Evolutionary conservation across 106 monocot genomes (phyloP).

Genomic region (Alisma plantagoaquatica): DNA sequence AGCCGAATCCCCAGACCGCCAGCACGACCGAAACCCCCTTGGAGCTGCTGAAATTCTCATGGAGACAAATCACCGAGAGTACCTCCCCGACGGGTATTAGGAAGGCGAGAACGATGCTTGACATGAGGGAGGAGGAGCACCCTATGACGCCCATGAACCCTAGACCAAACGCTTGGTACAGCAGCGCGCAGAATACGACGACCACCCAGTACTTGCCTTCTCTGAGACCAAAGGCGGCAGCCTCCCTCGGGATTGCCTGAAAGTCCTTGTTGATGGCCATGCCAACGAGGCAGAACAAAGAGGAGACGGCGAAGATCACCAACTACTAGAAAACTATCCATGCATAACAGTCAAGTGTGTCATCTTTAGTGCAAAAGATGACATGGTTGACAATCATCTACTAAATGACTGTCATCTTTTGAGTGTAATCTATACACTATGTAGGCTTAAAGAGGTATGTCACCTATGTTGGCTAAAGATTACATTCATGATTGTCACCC

Average conservation of each 20-base stretch:
- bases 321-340: no score
- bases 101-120: slow-evolving; percentile 46
- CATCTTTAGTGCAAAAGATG: no score
- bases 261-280: slow-evolving; percentile 17
- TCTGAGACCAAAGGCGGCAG: slow-evolving; percentile 32
- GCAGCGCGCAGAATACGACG: slow-evolving; percentile 19
- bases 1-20: slow-evolving; percentile 21
- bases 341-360: no score
- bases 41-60: slow-evolving; percentile 12
- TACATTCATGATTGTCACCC: no score
- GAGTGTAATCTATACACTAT: no score
- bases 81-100: slow-evolving; percentile 53
- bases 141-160: slow-evolving; percentile 51
- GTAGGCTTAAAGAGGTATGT: no score
- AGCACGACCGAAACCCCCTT: slow-evolving; percentile 19
- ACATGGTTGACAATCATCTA: no score
- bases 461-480: no score
- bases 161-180: slow-evolving; percentile 51
- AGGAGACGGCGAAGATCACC: slow-evolving; percentile 4
- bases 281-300: slow-evolving; percentile 6
- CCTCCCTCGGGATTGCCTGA: slow-evolving; percentile 27
- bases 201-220: slow-evolving; percentile 52
- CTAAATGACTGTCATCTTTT: no score
- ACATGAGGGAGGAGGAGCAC: slow-evolving; percentile 48
- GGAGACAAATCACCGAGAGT: slow-evolving; percentile 21